Evolutionary conservation across 495 filamentous ascomycete genomes (phyloP), one percentile per base, ranked within the genome.

Genomic region (Penicillium dipodomyicola): DNA sequence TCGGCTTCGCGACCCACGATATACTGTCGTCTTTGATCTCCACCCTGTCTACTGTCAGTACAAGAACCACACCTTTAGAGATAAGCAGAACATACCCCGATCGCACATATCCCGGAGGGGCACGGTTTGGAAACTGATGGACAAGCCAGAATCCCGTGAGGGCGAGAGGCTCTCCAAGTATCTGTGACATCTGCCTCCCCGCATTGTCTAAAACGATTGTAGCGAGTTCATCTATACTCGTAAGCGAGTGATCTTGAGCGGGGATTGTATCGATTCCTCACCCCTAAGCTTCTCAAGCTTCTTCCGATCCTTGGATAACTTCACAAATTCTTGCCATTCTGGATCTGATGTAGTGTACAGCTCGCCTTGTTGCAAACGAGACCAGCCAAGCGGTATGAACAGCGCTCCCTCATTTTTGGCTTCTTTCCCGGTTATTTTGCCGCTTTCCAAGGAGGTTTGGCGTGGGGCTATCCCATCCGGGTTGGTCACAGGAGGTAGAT

Each of bases 261-360:
- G 6, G 5, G 15, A 17, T 17, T 52, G 15, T 12, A 37, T 15
- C 17, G 23, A 41, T 29, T 10, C 49, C 77, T 52, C 67, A 88
- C 86, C 59, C 68, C 74, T 74, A 19, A 90, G 74, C 17, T 65
- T 64, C 30, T 70, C 58, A 25, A 81, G 59, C 51, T 77, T 71
- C 29, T 78, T 60, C 19, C 59, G 63, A 63, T 91, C 77, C 25
- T 75, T 72, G 22, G 80, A 78, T 20, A 89, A 71, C 37, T 78
- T 80, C 19, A 82, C 61, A 58, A 89, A 92, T 43, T 78, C 73
- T 61, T 81, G 74, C 87, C 86, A 91, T 67, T 92, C 89, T 4
- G 88, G 87, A 65, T 89, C 85, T 3, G 72, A 78, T 23, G 77
- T 73, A 22, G 77, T 73, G 67, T 91, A 92, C 14, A 70, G 82